Conservation (phyloP, 2,329 filamentous ascomycete species). For the Aplosporella prunicola region DNA sequence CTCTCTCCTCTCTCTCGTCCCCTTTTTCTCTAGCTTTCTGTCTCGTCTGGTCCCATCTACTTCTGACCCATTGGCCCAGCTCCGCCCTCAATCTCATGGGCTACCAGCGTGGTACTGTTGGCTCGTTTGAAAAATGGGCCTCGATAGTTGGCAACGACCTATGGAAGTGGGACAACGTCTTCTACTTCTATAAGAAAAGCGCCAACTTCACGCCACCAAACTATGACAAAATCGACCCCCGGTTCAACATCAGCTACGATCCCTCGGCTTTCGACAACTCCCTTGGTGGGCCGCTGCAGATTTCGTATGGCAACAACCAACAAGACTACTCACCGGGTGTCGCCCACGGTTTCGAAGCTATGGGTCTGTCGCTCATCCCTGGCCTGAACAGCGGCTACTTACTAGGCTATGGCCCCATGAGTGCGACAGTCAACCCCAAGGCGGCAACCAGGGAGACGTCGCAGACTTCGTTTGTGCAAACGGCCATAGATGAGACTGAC, state of each 20-base stretch:
- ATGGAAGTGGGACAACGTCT: conserved; percentile 14
- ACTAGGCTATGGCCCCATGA: background rate
- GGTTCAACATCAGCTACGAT: conserved; percentile 12
- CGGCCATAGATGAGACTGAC: conserved; percentile 13
- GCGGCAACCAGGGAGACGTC: conserved; percentile 13
- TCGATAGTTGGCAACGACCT: conserved; percentile 15
- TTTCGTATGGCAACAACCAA: conserved; percentile 8
- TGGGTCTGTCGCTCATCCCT: conserved; percentile 1
- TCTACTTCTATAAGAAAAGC: conserved; percentile 15
- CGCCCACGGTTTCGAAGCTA: background rate
- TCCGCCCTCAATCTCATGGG: conserved; percentile 20
- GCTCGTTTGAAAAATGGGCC: conserved; percentile 14
- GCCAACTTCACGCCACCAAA: conserved; percentile 15
- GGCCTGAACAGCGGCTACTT: conserved; percentile 8
- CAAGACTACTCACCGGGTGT: conserved; percentile 4
- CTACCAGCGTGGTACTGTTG: conserved; percentile 16
- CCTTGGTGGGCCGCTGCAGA: conserved; percentile 12
- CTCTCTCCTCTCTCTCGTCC: too few relatives aligned
- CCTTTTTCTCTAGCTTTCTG: too few relatives aligned
- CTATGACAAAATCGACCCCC: background rate
- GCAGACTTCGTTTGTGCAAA: conserved; percentile 17
- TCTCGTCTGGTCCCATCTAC: too few relatives aligned
- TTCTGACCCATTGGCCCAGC: conserved; percentile 16
- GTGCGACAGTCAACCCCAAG: conserved; percentile 20
- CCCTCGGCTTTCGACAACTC: conserved; percentile 12